Evolutionary conservation across 352 stramenopile species (phyloP), one percentile per base, ranked within the genome.

Genomic region (Aphanomyces stellatus): DNA sequence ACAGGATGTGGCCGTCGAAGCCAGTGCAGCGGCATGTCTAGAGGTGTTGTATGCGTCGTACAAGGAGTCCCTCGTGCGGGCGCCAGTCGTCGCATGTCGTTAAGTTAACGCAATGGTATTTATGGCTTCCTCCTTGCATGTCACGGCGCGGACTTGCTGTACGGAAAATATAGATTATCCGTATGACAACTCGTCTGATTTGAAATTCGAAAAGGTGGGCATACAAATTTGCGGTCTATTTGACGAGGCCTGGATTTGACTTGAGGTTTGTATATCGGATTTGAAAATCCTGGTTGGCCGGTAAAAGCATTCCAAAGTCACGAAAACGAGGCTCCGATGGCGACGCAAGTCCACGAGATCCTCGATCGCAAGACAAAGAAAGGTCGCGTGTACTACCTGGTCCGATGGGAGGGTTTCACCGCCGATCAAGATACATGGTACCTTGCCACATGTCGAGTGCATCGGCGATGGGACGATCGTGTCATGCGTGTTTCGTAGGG

Each of bases 361-460:
- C 72, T 94, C 37, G 83, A 90, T 74, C 82, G 81, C 65, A 91
- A 91, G 73, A 76, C 83, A 53, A 80, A 90, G 62, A 86, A 85
- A 70, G 74, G 79, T 60, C 82, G 85, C 69, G 85, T 94, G 70
- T 81, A 92, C 71, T 94, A 94, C 74, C 79, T 87, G 25, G 81
- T 92, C 41, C 75, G 88, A 22, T 94, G 85, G 85, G 75, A 79
- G 30, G 85, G 80, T 53, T 90, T 88, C 41, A 76, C 78, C 46
- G 75, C 87, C n/a, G 85, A 94, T 53, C 90, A 80, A 69, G 91
- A 94, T 71, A 92, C 83, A 10, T 94, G 85, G 85, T 65, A 65
- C 13, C 10, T 5, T 82, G 90, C 46, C 74, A 80, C 69, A 93
- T 91, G 72, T 25, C 8, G 19, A 27, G 31, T 28, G 19, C 43